Evolutionary conservation across 2,329 filamentous ascomycete species (phyloP).

Genomic region (Alternaria hordeiaustralica): DNA sequence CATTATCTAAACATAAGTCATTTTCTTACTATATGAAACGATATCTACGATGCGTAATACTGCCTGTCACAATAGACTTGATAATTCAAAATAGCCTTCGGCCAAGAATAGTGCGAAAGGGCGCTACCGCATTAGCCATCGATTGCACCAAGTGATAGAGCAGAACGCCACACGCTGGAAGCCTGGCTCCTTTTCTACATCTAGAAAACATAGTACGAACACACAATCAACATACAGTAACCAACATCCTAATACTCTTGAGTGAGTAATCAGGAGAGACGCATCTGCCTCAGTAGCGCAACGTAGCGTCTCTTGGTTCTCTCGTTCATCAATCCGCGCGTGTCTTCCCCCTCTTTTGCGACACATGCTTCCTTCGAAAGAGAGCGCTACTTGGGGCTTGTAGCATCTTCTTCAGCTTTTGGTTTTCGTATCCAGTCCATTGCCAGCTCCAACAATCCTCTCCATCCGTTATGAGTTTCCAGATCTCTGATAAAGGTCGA

Average conservation of each 20-base stretch:
- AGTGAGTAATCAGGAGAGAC: neutral
- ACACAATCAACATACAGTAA: neutral
- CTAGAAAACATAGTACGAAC: neutral
- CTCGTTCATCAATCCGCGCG: neutral
- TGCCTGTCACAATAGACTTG: fast-evolving
- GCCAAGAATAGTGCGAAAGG: neutral
- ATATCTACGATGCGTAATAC: too few species aligned
- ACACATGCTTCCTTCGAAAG: neutral
- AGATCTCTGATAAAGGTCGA: neutral
- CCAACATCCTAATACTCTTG: fast-evolving
- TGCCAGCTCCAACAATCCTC: neutral
- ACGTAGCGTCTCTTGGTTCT: neutral
- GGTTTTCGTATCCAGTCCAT: neutral
- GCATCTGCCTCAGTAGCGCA: neutral
- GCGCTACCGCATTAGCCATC: neutral
- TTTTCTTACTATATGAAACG: too few species aligned
- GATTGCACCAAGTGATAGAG: neutral
- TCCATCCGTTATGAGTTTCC: neutral
- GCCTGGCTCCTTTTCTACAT: neutral
- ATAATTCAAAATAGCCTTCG: neutral
- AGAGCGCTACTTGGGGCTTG: neutral
- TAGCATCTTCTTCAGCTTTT: neutral
- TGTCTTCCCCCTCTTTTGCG: neutral
- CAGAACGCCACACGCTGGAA: neutral
- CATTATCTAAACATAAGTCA: too few species aligned